Base-by-base conservation (phyloP, 2,329 filamentous ascomycete genomes). In the Didymosphaeria variabile region DNA sequence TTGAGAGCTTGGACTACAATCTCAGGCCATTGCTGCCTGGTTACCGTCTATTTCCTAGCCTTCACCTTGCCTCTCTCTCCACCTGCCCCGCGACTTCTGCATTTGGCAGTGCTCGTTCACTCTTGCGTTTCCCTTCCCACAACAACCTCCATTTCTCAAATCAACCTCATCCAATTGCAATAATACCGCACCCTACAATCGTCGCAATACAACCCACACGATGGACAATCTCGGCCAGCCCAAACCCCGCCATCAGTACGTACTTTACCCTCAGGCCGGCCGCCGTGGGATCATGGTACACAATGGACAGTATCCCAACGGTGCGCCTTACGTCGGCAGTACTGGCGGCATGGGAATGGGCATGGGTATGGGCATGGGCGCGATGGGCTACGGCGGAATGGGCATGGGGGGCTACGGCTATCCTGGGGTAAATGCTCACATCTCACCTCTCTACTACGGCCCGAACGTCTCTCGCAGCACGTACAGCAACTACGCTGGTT, bases 161-260 rank as follows among this genome's bases (percentile, higher is more conserved):
- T 50, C 34, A 47, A 34, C 53, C 59, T 17, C 31, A 46, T 45
- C 26, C 49, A 42, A 53, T 19, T n/a, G 38, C 42, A 32, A 49
- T 19, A 29, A 47, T 23, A 17, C 31, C 8, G 23, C 40, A 47
- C 46, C 17, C 29, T 34, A 19, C 45, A 23, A 38, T 21, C 47
- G 19, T 56, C 32, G 44, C 15, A 36, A 31, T 47, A 53, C 40
- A 31, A 29, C 55, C 19, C 13, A 23, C 42, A 60, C 55, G 54
- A 51, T 31, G 50, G 40, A 55, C 46, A 52, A 72, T 64, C 65
- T 72, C 70, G 51, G 67, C 53, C 15, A 69, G 63, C 38, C 73
- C 69, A 72, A 73, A 52, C 72, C 73, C 21, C 74, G 74, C 57
- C 72, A 77, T 31, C 66, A 72, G 17, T 77, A 75, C 61, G 63